These are phyloP conservation scores for Exophiala sp. DNA, from an alignment of 2,329 filamentous ascomycete species.

Conservation along the genomic window DNA sequence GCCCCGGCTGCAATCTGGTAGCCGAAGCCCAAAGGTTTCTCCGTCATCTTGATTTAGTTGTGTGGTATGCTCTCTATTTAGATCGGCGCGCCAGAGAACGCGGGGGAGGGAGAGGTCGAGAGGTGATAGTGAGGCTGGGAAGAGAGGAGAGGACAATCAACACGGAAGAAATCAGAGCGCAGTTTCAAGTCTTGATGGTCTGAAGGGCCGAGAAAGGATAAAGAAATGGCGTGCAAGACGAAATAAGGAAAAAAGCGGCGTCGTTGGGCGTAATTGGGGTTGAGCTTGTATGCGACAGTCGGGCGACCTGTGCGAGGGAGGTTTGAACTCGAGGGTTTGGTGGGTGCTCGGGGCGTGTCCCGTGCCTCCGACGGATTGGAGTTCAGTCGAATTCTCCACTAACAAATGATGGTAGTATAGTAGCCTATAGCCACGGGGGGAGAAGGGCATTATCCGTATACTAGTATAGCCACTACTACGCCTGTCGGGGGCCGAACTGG, in stretches of 20 bases:
- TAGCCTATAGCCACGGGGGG: too few relatives aligned
- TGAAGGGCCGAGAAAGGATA: neutral
- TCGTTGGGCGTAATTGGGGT: neutral
- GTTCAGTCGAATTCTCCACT: too few relatives aligned
- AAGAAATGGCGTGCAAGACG: neutral
- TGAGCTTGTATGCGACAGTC: neutral
- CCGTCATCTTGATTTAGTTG: constrained; percentile 19
- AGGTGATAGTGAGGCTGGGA: neutral
- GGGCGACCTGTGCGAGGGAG: too few relatives aligned
- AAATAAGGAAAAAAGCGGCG: neutral
- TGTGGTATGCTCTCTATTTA: constrained; percentile 9
- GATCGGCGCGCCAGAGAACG: neutral
- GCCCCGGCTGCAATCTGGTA: constrained; percentile 97
- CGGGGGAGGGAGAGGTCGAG: neutral
- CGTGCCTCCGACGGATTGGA: too few relatives aligned
- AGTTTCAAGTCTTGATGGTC: neutral
- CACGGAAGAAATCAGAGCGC: neutral
- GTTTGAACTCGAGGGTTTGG: too few relatives aligned
- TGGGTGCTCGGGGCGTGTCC: neutral
- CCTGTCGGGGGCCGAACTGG: too few relatives aligned
- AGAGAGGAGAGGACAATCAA: neutral
- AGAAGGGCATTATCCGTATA: too few relatives aligned
- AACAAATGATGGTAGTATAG: too few relatives aligned
- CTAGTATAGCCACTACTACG: too few relatives aligned
- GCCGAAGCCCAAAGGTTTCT: constrained; percentile 78